Percentiles rank a stretch among this genome's conserved stretches.
These are phyloP conservation scores for Solanum lignicaule DNA, from an alignment of 257 asterid genomes.

Conservation along the genomic window DNA sequence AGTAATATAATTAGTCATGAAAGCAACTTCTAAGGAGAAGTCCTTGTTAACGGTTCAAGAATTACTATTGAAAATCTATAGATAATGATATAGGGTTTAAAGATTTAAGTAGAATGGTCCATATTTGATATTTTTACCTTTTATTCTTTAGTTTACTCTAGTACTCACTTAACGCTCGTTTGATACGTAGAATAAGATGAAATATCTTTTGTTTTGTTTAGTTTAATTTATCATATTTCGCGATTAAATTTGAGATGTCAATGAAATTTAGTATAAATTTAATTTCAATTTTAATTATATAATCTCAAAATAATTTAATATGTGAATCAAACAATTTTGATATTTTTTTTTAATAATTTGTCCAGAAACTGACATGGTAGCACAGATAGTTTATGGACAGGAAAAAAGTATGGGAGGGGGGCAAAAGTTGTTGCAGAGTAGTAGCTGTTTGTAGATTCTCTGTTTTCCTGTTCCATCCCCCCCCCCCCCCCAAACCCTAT, in stretches of 20 bases:
- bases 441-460: conserved; percentile 17
- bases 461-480: background rate
- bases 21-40: background rate
- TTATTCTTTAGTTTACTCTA: background rate
- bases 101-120: conserved; percentile 5
- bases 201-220: too few species aligned
- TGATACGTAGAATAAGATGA: background rate
- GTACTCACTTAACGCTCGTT: background rate
- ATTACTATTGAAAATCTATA: background rate
- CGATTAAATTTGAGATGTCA: too few species aligned
- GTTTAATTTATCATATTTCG: too few species aligned
- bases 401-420: background rate
- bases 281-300: too few species aligned
- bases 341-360: background rate
- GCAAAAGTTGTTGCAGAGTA: conserved; percentile 10
- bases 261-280: too few species aligned
- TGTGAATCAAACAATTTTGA: background rate
- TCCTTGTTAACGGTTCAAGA: background rate
- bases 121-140: background rate
- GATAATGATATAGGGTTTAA: background rate
- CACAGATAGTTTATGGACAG: background rate
- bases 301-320: too few species aligned
- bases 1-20: background rate
- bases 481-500: too few species aligned
- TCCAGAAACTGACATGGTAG: background rate